Base-by-base conservation (phyloP, 192 early-diverging fungal species). In the Backusella mclennaniae region DNA sequence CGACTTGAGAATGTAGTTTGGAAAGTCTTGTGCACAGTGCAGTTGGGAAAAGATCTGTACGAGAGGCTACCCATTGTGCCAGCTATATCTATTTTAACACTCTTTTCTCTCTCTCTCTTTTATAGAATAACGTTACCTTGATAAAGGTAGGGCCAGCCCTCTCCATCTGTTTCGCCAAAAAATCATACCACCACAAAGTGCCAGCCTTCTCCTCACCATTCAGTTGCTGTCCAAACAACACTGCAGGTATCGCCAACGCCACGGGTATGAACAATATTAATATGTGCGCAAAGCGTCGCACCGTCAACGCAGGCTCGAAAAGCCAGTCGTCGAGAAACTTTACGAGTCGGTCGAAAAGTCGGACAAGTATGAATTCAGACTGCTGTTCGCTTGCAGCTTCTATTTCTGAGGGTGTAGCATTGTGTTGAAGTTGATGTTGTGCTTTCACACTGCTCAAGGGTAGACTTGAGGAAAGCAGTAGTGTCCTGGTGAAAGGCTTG, bases 101-200 rank as follows among this genome's bases (percentile, higher is more conserved):
- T 36, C 26, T 9, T 2, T 70, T 67, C 7, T 23, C 7, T 12
- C 35, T 19, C 33, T 36, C 11, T 11, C 2, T 74, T 49, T 49
- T n/a, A 49, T 49, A 49, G n/a, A 31, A 11, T 59, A 23, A 42
- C 53, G 38, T 53, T 80, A 91, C 91, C 88, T 99, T 99, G 73
- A 97, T 96, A 84, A 98, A 99, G 11, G 98, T 96, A 11, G 98
- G 96, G 0, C 98, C 98, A 12, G 95, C 95, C 23, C 82, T 66
- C 69, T 96, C 94, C 89, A 97, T 93, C 67, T 92, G 90, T 67
- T 69, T 85, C 52, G 96, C 90, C 21, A 98, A 70, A 17, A 94
- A 84, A 35, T 85, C 78, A 80, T 96, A 94, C 95, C 97, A 99
- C 94, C 93, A 96, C 3, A 97, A 69, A 2, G 88, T 79, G 19